phyloP scores from a whole-genome alignment of 306 rosid genomes.

The Cyamopsis tetragonoloba region DNA sequence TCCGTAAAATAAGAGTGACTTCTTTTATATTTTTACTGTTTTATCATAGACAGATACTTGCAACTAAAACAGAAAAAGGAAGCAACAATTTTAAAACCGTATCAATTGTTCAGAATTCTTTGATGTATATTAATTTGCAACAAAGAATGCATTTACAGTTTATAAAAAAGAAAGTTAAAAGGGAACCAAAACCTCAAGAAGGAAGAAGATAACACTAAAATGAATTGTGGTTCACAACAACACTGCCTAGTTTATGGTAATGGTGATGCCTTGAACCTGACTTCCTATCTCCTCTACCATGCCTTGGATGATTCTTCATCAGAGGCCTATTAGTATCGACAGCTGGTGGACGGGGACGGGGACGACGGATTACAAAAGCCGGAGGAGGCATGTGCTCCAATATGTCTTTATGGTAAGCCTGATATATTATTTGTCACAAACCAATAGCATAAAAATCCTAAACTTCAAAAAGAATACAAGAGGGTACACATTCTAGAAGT shows the following conservation, averaged over 20 bases:
- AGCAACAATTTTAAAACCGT: constrained; percentile 44
- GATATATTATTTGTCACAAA: constrained; percentile 24
- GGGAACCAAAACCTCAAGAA: constrained; percentile 8
- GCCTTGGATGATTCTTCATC: constrained; percentile 50
- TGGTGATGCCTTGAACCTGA: constrained; percentile 60
- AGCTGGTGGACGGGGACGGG: constrained; percentile 31
- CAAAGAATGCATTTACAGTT: constrained; percentile 46
- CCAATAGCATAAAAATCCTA: neutral
- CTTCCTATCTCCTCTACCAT: constrained; percentile 53
- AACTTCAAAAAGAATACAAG: neutral
- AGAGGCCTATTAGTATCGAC: constrained; percentile 33
- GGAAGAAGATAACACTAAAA: constrained; percentile 30
- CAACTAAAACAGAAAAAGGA: constrained; percentile 44
- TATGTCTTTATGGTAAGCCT: constrained; percentile 80
- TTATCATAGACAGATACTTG: constrained; percentile 32
- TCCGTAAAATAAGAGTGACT: too few relatives aligned
- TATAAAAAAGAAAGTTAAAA: constrained; percentile 21
- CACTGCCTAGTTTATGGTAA: constrained; percentile 57
- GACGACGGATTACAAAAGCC: constrained; percentile 26
- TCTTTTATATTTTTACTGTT: too few relatives aligned
- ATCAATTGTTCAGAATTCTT: constrained; percentile 38
- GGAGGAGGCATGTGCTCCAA: constrained; percentile 84
- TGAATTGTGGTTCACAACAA: constrained; percentile 35
- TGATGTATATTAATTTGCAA: constrained; percentile 47
- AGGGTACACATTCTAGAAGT: neutral